Base-by-base conservation (phyloP, 1,139 yeast genomes). In the Hyphopichia pseudoburtonii region DNA sequence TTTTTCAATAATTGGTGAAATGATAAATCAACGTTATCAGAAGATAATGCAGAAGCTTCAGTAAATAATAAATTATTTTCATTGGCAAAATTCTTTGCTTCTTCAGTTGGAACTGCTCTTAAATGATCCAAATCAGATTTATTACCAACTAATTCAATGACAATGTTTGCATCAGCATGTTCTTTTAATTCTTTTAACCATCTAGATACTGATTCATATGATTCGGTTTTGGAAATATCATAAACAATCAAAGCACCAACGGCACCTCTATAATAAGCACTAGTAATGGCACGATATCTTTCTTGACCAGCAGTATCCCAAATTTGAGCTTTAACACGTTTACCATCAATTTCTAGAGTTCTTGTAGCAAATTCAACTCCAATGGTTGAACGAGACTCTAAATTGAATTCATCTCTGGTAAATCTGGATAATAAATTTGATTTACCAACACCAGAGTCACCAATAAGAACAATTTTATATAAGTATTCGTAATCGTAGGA, bases 231-330 rank as follows among this genome's bases (percentile, higher is more conserved):
- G 43, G 97, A 82, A 58, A 92, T 90, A 66, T 92, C 98, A 65
- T 92, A 92, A 48, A 92, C 96, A 45, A 92, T 84, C 52, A 92
- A 73, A 2, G 98, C 98, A 37, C 98, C 98, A 35, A 90, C 96
- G 1, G 98, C 98, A 33, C 98, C 98, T 59, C 98, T 78, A 63
- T 92, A 92, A 69, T 92, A 92, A 11, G 97, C 98, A 43, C 95
- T 83, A 28, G 98, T 94, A 57, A 92, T 92, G 36, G 98, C 97
- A 54, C 98, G 80, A 70, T 92, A 92, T 60, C 98, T 80, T 66
- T 92, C 98, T 70, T 92, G 98, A 42, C 98, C 98, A 2, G 98
- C 98, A 21, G 98, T 92, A 63, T 92, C 98, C 98, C 98, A 92
- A 57, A 92, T 89, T 64, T 94, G 98, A 7, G 97, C 97, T 65